Base-by-base conservation (phyloP, 2,329 filamentous ascomycete genomes). In the Penicillium sclerotigenum region DNA sequence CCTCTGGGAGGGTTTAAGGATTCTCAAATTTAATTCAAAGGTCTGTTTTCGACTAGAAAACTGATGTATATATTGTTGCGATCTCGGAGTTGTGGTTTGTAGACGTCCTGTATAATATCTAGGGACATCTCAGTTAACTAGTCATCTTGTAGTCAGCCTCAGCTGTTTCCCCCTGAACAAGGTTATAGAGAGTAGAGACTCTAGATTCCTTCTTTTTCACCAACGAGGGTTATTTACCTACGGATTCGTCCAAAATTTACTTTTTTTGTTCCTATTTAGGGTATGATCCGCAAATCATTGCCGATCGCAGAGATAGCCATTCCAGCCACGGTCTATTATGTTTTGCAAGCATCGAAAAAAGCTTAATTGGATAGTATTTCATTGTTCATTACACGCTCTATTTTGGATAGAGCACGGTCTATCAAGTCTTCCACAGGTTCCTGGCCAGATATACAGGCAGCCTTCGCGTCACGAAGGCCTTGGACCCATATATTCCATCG, bases 401-500 rank as follows among this genome's bases (percentile, higher is more conserved):
- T 40, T 10, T 47, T 53, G 9, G 42, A 40, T 13, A 53, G 28
- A 33, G 50, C 50, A 13, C 42, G 50, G 34, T 38, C 20, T 29
- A 53, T 33, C 24, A 53, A 31, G 10, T 53, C 50, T 22, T 47
- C 10, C 9, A 52, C 41, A 7, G 20, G 33, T 29, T 40, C 50
- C 28, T 47, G 42, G 9, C 26, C 41, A n/a, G 42, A 3, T 8
- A 16, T 11, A 4, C 50, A 53, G 5, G 9, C 16, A 24, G 33
- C 50, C 26, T 40, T 37, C 26, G 26, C 34, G 6, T 53, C 50
- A n/a, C 33, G 42, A 20, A 53, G 34, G 2, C 50, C 50, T 14
- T 53, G 24, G 7, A 40, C 16, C 50, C 50, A 53, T 22, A 53
- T 16, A 47, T 47, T 26, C 50, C 50, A 53, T 38, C 50, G 29